Evolutionary conservation across 2,329 filamentous ascomycete genomes (phyloP).

Genomic region (Ophiostoma piceae): DNA sequence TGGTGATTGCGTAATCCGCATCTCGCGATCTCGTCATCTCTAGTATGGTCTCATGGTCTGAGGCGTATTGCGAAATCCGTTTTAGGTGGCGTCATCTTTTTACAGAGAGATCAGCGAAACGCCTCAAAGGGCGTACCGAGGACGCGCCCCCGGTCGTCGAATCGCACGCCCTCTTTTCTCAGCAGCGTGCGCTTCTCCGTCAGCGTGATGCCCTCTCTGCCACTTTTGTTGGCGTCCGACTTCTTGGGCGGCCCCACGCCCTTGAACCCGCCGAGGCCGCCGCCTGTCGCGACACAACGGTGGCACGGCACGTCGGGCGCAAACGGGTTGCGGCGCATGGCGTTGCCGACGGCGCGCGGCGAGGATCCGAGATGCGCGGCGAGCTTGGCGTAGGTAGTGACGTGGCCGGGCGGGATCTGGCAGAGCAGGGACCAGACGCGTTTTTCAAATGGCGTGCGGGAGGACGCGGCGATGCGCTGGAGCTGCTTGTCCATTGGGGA

Average conservation of each 20-base stretch:
- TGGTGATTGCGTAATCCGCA: not conserved
- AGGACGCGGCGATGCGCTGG: slow-evolving; percentile 42
- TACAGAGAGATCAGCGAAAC: slow-evolving; percentile 34
- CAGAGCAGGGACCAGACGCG: slow-evolving; percentile 66
- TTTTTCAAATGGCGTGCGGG: slow-evolving; percentile 52
- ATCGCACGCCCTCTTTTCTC: slow-evolving; percentile 57
- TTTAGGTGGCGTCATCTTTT: not conserved
- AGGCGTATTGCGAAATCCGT: not conserved
- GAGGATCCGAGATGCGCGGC: slow-evolving; percentile 64
- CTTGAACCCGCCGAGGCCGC: slow-evolving; percentile 66
- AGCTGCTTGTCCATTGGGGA: slow-evolving; percentile 39
- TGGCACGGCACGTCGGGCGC: slow-evolving; percentile 79
- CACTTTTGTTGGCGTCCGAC: slow-evolving; percentile 38
- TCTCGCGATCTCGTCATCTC: not conserved
- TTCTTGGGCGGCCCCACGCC: slow-evolving; percentile 54
- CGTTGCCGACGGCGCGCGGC: slow-evolving; percentile 71
- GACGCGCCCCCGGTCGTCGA: slow-evolving; percentile 56
- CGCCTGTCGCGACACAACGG: slow-evolving; percentile 68
- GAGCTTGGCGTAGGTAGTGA: slow-evolving; percentile 73
- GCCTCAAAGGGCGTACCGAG: slow-evolving; percentile 51
- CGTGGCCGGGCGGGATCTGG: slow-evolving; percentile 68
- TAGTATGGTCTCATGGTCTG: not conserved
- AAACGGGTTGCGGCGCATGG: slow-evolving; percentile 73
- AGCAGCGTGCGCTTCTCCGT: slow-evolving; percentile 59
- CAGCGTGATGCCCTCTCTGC: slow-evolving; percentile 61